Evolutionary conservation across 2,329 filamentous ascomycete genomes (phyloP).

Genomic region (Thielaviopsis musarum): DNA sequence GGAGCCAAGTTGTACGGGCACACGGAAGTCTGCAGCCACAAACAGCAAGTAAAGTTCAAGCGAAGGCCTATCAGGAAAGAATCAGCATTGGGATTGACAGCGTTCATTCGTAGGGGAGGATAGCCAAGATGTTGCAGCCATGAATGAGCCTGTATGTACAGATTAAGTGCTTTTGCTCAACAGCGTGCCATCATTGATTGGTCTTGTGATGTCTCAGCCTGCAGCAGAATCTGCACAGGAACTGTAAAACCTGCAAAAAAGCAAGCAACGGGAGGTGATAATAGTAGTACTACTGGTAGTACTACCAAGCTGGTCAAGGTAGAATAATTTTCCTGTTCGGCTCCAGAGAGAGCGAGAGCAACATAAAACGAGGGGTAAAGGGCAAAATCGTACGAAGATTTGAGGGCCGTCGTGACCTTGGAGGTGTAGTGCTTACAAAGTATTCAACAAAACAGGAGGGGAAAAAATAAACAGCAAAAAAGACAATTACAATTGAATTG

Average conservation of each 20-base stretch:
- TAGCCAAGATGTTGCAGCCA: no score
- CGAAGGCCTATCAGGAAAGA: background rate
- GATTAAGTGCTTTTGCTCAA: background rate
- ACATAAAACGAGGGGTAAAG: background rate
- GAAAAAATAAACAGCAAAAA: no score
- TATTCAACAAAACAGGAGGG: no score
- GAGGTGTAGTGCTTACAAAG: no score
- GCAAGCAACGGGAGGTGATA: background rate
- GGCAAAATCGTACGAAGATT: conserved; percentile 1
- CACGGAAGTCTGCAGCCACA: background rate
- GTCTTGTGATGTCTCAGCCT: conserved; percentile 1
- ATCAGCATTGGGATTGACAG: no score
- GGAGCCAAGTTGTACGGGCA: background rate
- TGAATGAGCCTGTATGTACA: no score
- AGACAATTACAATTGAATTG: no score
- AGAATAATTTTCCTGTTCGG: no score
- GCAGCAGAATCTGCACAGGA: background rate
- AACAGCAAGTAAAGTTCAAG: background rate
- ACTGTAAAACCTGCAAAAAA: background rate
- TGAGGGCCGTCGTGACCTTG: no score
- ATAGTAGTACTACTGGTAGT: background rate
- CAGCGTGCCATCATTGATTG: background rate
- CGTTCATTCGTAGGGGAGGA: no score
- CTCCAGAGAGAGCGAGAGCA: background rate
- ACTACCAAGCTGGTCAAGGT: background rate